phyloP scores from a whole-genome alignment of 805 yeast species.

The Kuraishia borneana region DNA sequence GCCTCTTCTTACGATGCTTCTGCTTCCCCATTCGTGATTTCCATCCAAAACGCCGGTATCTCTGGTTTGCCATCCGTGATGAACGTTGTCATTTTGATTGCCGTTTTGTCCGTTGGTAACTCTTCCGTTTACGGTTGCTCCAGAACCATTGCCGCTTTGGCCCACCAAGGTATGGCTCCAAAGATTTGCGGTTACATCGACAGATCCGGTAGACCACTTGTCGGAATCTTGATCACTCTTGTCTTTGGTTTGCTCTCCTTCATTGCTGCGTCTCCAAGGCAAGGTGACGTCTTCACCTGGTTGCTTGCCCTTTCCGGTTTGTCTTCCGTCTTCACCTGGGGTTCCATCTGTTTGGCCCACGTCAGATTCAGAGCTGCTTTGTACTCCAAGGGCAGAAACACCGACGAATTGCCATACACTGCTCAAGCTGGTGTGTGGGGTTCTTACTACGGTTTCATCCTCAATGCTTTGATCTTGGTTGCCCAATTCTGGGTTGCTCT shows the following conservation, averaged over 20 bases:
- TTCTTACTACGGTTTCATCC: slow-evolving; percentile 45
- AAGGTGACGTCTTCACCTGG: slow-evolving; percentile 60
- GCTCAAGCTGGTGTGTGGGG: slow-evolving; percentile 64
- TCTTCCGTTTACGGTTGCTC: slow-evolving; percentile 67
- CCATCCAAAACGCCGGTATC: slow-evolving; percentile 51
- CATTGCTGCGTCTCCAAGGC: slow-evolving; percentile 47
- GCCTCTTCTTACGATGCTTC: slow-evolving; percentile 36
- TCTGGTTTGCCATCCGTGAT: slow-evolving; percentile 59
- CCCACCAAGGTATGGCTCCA: slow-evolving; percentile 65
- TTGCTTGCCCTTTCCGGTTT: slow-evolving; percentile 67
- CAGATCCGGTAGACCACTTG: slow-evolving; percentile 67
- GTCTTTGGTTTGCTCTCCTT: slow-evolving; percentile 48
- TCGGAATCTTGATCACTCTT: slow-evolving; percentile 47
- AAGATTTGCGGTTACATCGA: slow-evolving; percentile 56
- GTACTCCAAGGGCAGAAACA: slow-evolving; percentile 51
- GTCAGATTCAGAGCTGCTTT: slow-evolving; percentile 63
- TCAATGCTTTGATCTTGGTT: slow-evolving; percentile 50
- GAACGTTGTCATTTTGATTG: slow-evolving; percentile 62
- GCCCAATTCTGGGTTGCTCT: slow-evolving; percentile 81
- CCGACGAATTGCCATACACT: slow-evolving; percentile 55
- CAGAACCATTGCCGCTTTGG: slow-evolving; percentile 55
- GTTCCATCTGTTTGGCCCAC: slow-evolving; percentile 57
- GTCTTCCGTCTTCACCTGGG: slow-evolving; percentile 75
- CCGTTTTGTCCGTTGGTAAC: slow-evolving; percentile 70
- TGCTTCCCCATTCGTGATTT: slow-evolving; percentile 71